These are phyloP conservation scores for Nothophoma quercina DNA, from an alignment of 2,329 filamentous ascomycete genomes.

Conservation along the genomic window DNA sequence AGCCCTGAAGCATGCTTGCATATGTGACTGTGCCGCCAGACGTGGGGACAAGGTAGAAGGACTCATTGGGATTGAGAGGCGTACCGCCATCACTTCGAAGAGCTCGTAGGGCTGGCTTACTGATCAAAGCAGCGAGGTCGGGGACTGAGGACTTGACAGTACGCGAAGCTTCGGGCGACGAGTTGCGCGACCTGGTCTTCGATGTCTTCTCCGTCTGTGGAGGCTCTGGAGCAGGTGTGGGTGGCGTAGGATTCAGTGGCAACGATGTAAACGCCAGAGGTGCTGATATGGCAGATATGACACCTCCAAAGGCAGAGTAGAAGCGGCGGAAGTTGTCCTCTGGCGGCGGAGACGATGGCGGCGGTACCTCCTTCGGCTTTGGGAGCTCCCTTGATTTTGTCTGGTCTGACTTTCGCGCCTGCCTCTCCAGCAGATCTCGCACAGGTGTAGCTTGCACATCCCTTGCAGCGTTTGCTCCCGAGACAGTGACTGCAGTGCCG, in stretches of 20 bases:
- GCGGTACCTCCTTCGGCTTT: constrained; percentile 21
- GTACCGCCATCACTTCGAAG: constrained; percentile 70
- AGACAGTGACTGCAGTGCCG: constrained; percentile 75
- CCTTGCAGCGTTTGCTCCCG: constrained; percentile 71
- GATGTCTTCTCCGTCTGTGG: constrained; percentile 30
- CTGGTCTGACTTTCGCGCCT: constrained; percentile 38
- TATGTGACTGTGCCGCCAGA: constrained; percentile 93
- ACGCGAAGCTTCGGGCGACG: constrained; percentile 40
- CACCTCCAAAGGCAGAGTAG: constrained; percentile 87
- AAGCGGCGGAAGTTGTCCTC: constrained; percentile 90
- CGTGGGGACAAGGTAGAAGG: constrained; percentile 92
- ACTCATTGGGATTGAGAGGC: constrained; percentile 52
- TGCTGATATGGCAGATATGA: constrained; percentile 88
- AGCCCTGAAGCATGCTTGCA: constrained; percentile 75
- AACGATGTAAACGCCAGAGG: constrained; percentile 92
- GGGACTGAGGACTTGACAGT: constrained; percentile 63
- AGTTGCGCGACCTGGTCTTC: constrained; percentile 32
- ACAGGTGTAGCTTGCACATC: constrained; percentile 42
- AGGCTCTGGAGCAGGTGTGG: constrained; percentile 38
- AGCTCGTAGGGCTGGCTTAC: constrained; percentile 81
- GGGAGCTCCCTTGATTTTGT: constrained; percentile 22
- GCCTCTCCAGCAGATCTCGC: constrained; percentile 43
- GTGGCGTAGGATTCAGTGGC: constrained; percentile 63
- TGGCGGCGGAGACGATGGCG: constrained; percentile 35
- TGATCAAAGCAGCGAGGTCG: constrained; percentile 84